Base-by-base conservation (phyloP, 1,284 basidiomycete species). In the Cutaneotrichosporon daszewskae region DNA sequence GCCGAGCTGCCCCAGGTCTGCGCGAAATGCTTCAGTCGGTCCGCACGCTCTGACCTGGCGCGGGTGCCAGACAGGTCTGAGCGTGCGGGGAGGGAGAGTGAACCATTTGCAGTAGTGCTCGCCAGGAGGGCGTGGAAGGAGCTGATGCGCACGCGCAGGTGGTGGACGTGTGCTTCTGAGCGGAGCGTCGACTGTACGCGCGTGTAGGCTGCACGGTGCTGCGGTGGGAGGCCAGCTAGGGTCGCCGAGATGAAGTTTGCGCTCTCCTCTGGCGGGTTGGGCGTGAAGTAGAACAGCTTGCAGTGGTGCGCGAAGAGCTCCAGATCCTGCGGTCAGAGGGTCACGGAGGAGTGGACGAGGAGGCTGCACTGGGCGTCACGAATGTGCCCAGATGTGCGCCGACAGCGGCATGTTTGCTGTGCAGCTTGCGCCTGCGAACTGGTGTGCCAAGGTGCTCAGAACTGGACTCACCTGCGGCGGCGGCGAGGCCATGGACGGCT, bases 51-150 rank as follows among this genome's bases (percentile, higher is more conserved):
- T 2, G 34, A 16, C 32, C 49, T 50, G 3, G 63, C 64, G n/a
- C 48, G 28, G 12, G 43, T 22, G 1, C 54, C 46, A 3, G 33
- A 19, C 2, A 63, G 42, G 4, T 60, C 59, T 7, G 54, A 45
- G 11, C 67, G 51, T 2, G 64, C 51, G 0, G 53, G 34, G 0
- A 57, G 60, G 1, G 56, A 57, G 11, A 69, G 47, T 2, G 60
- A 62, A 8, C 58, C 64, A 26, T 58, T 63, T 1, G 59, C 22
- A 4, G 53, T 25, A 0, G 60, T 65, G 2, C 60, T 55, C 1
- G 58, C 53, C 12, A 69, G 60, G 10, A 66, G 45, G 8, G 65
- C 67, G 49, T 68, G 65, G 40, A 66, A 68, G 11, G 58, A 58
- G 26, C 60, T 54, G 17, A 68, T 54, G 5, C 65, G 59, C 19